Evolutionary conservation across 2,329 filamentous ascomycete species (phyloP), one percentile per base, ranked within the genome.

Genomic region (Colletotrichum gigasporum): DNA sequence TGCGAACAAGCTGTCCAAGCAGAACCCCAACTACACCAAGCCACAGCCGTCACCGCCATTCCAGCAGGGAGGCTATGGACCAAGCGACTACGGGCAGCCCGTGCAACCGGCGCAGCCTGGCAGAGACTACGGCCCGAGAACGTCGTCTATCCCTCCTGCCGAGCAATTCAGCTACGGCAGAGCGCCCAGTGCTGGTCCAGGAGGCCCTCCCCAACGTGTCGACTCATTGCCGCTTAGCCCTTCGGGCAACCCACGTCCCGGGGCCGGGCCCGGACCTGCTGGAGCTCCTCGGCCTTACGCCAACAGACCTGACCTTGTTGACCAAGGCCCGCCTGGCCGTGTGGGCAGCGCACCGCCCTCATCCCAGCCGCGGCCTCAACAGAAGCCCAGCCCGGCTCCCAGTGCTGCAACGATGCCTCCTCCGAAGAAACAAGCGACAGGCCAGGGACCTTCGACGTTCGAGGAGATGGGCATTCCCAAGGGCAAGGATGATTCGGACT

Each of bases 401-500:
- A 75, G 67, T 58, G 70, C 71, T 63, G 70, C 74, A 41, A 70
- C 76, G 18, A 20, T 69, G 58, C 77, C 80, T 6, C 72, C 78
- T 18, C 68, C 81, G 3, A 79, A 80, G 14, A 74, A 79, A 18
- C 79, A 77, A 67, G 75, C 80, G 45, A 82, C 86, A 30, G 85
- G 85, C 51, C 92, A 94, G 74, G 96, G 95, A 10, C 95, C 96
- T 1, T 93, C 96, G 71, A 98, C 96, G 0, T 99, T 99, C 76
- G 95, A 97, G 75, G 94, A 96, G 75, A 99, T 99, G 96, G 96
- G 96, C 37, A 95, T 99, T 71, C 93, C 94, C 6, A 86, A 90
- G 71, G 89, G 85, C 48, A 94, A 96, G 78, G 86, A 90, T 66
- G 92, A 97, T n/a, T 87, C 87, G 69, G 94, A 98, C 79, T 99